phyloP scores from a whole-genome alignment of 768 basidiomycete species.

The Psilocybe azurescens region DNA sequence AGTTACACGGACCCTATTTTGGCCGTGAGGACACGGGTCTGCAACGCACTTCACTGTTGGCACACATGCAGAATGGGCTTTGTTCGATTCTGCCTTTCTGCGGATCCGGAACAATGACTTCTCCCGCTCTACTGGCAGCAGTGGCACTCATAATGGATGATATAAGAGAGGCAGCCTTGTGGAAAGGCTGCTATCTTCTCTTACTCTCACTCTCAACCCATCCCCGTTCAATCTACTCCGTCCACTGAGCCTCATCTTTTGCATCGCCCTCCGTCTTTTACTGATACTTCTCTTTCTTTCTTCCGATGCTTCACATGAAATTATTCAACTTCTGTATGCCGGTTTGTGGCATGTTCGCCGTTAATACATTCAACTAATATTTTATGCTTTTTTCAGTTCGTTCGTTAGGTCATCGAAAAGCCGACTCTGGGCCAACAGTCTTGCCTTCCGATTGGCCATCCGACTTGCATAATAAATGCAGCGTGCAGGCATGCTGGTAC shows the following conservation, averaged over 20 bases:
- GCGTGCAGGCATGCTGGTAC: conserved; percentile 25
- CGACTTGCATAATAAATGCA: conserved; percentile 35
- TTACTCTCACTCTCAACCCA: neutral
- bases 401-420: conserved; percentile 17
- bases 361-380: neutral
- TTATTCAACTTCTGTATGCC: conserved; percentile 8
- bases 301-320: neutral
- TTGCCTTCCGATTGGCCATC: conserved; percentile 29
- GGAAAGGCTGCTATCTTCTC: neutral
- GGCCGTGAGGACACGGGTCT: neutral
- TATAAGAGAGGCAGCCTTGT: neutral
- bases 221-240: neutral
- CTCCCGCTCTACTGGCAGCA: neutral
- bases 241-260: neutral
- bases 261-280: neutral
- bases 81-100: neutral
- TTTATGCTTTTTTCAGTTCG: neutral
- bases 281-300: neutral
- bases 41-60: neutral
- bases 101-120: neutral
- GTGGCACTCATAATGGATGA: neutral
- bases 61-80: neutral
- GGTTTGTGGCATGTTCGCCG: neutral
- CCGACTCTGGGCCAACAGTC: neutral
- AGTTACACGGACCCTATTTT: neutral